Evolutionary conservation across 306 rosid species (phyloP).

Genomic region (Oemleria cerasiformis): DNA sequence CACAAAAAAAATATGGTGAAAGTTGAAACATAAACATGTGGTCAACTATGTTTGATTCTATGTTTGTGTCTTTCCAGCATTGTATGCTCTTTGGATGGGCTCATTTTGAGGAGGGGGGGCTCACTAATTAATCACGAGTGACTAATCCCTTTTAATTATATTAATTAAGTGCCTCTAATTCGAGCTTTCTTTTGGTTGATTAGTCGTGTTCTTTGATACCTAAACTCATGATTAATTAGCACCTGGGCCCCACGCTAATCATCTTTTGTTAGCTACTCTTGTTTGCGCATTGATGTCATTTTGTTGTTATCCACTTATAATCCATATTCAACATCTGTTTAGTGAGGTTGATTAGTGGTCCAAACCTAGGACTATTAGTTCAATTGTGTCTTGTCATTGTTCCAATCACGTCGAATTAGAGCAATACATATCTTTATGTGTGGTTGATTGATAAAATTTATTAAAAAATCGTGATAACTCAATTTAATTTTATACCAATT

Average conservation of each 20-base stretch:
- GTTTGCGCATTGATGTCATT: conserved; percentile 20
- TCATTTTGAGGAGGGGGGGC: conserved; percentile 27
- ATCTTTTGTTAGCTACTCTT: conserved; percentile 24
- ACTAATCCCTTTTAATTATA: conserved; percentile 16
- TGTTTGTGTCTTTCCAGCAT: conserved; percentile 58
- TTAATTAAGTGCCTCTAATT: conserved; percentile 20
- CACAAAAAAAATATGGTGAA: conserved; percentile 22
- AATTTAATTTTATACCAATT: too few species aligned
- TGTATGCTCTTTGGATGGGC: conserved; percentile 34
- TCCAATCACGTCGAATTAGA: background rate
- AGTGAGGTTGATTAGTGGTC: conserved; percentile 3
- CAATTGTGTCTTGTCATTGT: background rate
- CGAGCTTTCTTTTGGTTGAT: conserved; percentile 36
- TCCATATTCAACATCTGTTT: conserved; percentile 24
- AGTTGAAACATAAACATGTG: conserved; percentile 44
- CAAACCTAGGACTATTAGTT: background rate
- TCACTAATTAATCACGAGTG: conserved; percentile 15
- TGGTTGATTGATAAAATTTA: too few species aligned
- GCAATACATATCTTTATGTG: background rate
- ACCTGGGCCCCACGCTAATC: conserved; percentile 65
- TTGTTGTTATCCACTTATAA: conserved; percentile 12
- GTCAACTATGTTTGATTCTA: conserved; percentile 63
- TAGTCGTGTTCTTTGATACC: conserved; percentile 30
- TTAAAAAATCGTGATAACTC: too few species aligned
- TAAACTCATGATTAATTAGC: conserved; percentile 28